Percentiles rank a stretch among this genome's conserved stretches.
Conservation (phyloP, 1,284 basidiomycete genomes). For the Ganoderma lucidum region DNA sequence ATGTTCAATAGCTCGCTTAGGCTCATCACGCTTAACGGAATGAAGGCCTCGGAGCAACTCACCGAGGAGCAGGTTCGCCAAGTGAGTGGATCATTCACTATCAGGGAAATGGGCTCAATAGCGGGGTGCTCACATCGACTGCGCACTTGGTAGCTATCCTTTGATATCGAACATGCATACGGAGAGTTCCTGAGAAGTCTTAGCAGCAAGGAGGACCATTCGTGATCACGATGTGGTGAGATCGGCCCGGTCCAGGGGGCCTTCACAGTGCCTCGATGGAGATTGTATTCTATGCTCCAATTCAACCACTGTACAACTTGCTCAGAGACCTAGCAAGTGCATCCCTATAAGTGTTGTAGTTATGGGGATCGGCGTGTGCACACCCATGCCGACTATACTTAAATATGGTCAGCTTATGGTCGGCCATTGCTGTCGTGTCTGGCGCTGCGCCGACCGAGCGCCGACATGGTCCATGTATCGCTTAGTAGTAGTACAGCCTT, state of each 20-base stretch:
- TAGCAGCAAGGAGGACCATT: constrained; percentile 50
- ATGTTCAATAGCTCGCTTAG: constrained; percentile 47
- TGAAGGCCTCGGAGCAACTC: constrained; percentile 97
- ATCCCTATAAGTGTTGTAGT: neutral
- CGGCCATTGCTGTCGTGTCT: neutral
- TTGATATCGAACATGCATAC: constrained; percentile 97
- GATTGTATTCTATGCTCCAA: neutral
- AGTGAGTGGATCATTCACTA: constrained; percentile 49
- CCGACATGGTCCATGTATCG: neutral
- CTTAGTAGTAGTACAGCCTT: neutral
- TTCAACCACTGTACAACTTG: neutral
- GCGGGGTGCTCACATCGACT: neutral
- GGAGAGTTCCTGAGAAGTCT: constrained; percentile 94
- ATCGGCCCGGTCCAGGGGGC: neutral
- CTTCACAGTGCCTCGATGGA: neutral
- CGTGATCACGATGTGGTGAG: constrained; percentile 21
- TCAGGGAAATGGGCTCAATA: neutral
- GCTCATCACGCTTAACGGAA: constrained; percentile 95
- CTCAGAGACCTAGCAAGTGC: too few relatives aligned
- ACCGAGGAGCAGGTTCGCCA: constrained; percentile 96
- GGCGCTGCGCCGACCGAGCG: neutral
- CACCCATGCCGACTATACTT: neutral
- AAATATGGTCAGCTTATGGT: neutral
- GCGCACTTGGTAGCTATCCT: constrained; percentile 72
- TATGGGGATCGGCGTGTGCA: neutral